phyloP scores from a whole-genome alignment of 176 grass and related monocot genomes.

The Thalia dealbata region DNA sequence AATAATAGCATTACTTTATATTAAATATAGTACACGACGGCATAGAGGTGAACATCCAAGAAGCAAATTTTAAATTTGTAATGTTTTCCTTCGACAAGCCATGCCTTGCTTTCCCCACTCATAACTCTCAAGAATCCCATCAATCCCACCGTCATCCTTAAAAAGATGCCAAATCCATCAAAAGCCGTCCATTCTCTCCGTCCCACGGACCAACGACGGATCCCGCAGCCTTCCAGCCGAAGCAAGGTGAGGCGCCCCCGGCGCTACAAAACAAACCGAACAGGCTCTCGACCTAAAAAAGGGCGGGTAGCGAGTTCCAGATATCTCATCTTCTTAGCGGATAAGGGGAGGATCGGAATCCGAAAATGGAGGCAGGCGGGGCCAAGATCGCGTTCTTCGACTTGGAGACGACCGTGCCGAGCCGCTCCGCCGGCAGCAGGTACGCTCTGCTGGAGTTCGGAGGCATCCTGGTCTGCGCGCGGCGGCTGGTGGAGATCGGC shows the following conservation, averaged over 20 bases:
- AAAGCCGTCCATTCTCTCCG: neutral
- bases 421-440: conserved; percentile 26
- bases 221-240: neutral
- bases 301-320: neutral
- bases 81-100: neutral
- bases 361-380: conserved; percentile 3
- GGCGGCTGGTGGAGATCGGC: conserved; percentile 60
- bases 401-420: conserved; percentile 77
- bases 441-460: conserved; percentile 88
- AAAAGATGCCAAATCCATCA: neutral
- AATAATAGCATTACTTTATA: no score
- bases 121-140: neutral
- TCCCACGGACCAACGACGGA: neutral
- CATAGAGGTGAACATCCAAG: no score
- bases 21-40: no score
- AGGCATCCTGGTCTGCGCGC: conserved; percentile 72
- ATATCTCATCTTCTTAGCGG: neutral
- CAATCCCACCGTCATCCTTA: neutral
- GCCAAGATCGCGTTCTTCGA: conserved; percentile 97
- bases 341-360: neutral
- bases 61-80: no score
- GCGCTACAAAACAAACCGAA: neutral
- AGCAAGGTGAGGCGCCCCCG: neutral
- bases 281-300: neutral
- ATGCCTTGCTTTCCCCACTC: neutral